Percentiles rank a stretch among this genome's conserved stretches.
Conservation (phyloP, 257 asterid species). For the Solanum chilense region DNA sequence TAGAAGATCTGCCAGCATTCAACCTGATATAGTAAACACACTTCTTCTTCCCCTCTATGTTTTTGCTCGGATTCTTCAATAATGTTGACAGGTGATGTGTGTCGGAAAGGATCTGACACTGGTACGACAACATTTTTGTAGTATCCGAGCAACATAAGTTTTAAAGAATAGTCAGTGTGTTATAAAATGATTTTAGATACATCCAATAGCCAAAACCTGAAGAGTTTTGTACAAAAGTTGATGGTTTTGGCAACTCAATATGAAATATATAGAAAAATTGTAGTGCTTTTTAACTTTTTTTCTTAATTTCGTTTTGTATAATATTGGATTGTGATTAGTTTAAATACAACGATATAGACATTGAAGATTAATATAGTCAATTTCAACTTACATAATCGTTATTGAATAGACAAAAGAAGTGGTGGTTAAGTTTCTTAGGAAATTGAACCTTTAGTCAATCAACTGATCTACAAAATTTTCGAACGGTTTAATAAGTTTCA, state of each 20-base stretch:
- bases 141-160: background rate
- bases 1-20: slow-evolving; percentile 83
- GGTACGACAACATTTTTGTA: background rate
- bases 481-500: background rate
- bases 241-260: background rate
- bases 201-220: background rate
- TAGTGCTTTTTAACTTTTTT: background rate
- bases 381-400: background rate
- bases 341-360: background rate
- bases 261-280: background rate
- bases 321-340: background rate
- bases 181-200: background rate
- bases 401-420: background rate
- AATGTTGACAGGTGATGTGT: background rate
- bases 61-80: background rate
- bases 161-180: background rate
- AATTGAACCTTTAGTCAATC: background rate
- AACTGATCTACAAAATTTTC: background rate
- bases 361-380: background rate
- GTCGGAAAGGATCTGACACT: background rate
- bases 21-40: slow-evolving; percentile 33
- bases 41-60: background rate
- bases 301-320: background rate
- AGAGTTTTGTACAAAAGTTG: background rate
- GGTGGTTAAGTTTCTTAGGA: background rate